Percentiles rank a stretch among this genome's conserved stretches.
Evolutionary conservation across 768 basidiomycete species (phyloP).

Genomic region (Suillus variegatus): DNA sequence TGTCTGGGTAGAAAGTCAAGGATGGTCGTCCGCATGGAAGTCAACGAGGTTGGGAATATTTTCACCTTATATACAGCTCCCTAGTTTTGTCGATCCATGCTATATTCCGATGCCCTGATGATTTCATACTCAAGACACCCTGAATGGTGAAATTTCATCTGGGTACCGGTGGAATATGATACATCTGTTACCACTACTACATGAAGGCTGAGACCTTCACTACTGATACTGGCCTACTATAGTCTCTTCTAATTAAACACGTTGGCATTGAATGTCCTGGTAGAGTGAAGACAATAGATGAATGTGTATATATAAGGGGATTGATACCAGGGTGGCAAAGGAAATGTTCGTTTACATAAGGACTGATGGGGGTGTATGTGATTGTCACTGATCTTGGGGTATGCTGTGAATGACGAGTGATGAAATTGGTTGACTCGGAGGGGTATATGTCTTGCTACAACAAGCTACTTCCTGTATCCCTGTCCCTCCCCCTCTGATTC

Average conservation of each 20-base stretch:
- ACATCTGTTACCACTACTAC: background rate
- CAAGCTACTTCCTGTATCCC: slow-evolving; percentile 13
- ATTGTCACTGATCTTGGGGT: background rate
- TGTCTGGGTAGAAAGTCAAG: background rate
- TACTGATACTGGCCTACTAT: background rate
- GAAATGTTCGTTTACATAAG: background rate
- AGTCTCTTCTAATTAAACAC: background rate
- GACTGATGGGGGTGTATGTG: background rate
- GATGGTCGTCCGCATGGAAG: background rate
- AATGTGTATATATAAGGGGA: background rate
- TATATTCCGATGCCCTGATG: background rate
- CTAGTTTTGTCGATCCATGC: slow-evolving; percentile 4
- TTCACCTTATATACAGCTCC: background rate
- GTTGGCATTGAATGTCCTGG: background rate
- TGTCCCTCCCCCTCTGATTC: slow-evolving; percentile 23
- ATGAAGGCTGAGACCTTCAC: background rate
- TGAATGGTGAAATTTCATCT: background rate
- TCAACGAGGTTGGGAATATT: background rate
- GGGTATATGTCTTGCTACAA: background rate
- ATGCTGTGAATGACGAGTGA: background rate
- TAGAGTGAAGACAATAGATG: background rate
- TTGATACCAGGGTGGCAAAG: background rate
- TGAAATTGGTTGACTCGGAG: background rate
- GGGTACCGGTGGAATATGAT: background rate
- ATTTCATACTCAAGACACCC: background rate